Evolutionary conservation across 495 filamentous ascomycete species (phyloP), one percentile per base, ranked within the genome.

Genomic region (Podospora australis): DNA sequence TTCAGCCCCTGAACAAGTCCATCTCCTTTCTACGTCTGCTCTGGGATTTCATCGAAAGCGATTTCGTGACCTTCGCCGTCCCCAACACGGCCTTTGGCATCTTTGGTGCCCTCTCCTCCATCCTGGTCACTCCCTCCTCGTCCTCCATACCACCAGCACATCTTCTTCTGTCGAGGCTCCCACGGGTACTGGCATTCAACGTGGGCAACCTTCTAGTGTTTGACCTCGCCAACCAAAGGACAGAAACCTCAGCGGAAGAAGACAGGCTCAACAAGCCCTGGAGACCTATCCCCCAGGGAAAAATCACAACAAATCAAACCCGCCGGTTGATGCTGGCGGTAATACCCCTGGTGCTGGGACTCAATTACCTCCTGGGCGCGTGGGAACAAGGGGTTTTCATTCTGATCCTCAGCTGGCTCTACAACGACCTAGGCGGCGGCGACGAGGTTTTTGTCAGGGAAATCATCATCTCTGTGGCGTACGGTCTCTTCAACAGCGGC

Each of bases 211-310:
- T 20, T 20, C 20, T 40, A 11, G 20, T 40, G 5, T 20, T 40
- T 23, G 38, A 40, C 21, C 38, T 40, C 5, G 38, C 38, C 38
- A 40, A 40, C 17, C 20, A 40, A 19, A 16, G 38, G 6, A 20
- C 11, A 3, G 24, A 14, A 14, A 11, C 61, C 16, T 75, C 75
- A 3, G 53, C 77, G n/a, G 38, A 54, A 0, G 78, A 81, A 56
- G 78, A 81, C 48, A 10, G 29, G 0, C 50, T 77, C 53, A 84
- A 84, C 63, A 84, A 82, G 58, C 73, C 74, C 2, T 82, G 78
- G 75, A 68, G 79, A 1, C 73, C 75, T 0, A 62, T 83, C 3
- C 77, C 75, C 0, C 53, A 58, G 0, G 57, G 64, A 1, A 62
- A 65, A 8, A 55, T 81, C 10, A 70, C 65, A 7, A 30, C 54